Base-by-base conservation (phyloP, 2,329 filamentous ascomycete species). In the Talaromyces amestolkiae region DNA sequence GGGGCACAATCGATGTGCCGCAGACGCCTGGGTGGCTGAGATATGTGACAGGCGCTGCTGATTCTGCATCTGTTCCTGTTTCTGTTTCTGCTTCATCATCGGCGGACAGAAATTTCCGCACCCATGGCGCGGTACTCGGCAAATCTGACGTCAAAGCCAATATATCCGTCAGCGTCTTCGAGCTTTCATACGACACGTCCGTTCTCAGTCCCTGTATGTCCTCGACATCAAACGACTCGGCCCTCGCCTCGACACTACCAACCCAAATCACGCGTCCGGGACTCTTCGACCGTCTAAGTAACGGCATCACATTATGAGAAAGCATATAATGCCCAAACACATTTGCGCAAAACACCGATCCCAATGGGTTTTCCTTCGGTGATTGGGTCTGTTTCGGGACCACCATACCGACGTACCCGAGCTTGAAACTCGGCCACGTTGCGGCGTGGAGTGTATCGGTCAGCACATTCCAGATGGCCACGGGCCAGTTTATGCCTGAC, bases 281-380 rank as follows among this genome's bases (percentile, higher is more conserved):
- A 1, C 82, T 74, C 45, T 78, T 72, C 17, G 73, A 74, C 60
- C 86, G 81, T 71, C 81, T 80, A 70, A 99, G 84, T 11, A 97
- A 82, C 0, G 92, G 90, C 70, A 90, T 84, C 11, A 98, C 84
- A 73, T 89, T 87, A 76, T 97, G 93, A 17, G 87, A 87, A 27
- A 99, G 87, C 73, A 97, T 80, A 76, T 99, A 98, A 80, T 99
- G 95, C 0, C 95, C 95, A 74, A 99, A 98, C 35, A 97, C 85
- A 74, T 98, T 98, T 59, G 94, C 90, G 75, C 89, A 90, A 76
- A 98, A 99, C 19, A 97, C 87, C 70, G 92, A 85, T 3, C 92
- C 93, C 0, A 99, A 80, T 5, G 82, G 79, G 0, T 89, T 88
- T 65, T 88, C 85, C 17, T 79, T 71, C 3, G 68, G 65, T 8